Evolutionary conservation across 306 rosid species (phyloP).

Genomic region (Potentilla sterilis): DNA sequence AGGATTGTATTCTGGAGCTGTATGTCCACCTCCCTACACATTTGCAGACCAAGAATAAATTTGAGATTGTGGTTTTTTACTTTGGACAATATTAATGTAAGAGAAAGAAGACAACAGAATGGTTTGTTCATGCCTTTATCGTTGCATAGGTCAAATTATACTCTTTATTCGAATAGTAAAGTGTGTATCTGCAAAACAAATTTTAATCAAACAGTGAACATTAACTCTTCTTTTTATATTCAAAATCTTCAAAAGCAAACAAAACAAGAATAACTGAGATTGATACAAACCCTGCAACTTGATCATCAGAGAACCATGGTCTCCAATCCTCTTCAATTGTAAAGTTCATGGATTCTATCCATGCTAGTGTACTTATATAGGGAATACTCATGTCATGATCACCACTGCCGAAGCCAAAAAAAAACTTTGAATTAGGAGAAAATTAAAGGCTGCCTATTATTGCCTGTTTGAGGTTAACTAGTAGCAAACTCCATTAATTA

Average conservation of each 20-base stretch:
- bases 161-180: neutral
- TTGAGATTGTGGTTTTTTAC: neutral
- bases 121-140: constrained; percentile 31
- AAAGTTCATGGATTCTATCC: constrained; percentile 44
- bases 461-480: neutral
- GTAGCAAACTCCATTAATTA: neutral
- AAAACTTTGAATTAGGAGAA: neutral
- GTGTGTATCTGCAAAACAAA: constrained; percentile 27
- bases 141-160: constrained; percentile 39
- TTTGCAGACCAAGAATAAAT: neutral
- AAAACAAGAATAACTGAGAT: neutral
- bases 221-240: neutral
- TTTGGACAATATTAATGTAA: neutral
- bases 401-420: constrained; percentile 26
- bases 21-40: constrained; percentile 31
- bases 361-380: constrained; percentile 31
- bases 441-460: neutral
- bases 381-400: constrained; percentile 40
- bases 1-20: constrained; percentile 40
- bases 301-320: constrained; percentile 43
- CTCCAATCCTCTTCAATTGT: constrained; percentile 31
- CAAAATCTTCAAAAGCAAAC: neutral
- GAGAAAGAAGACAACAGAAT: neutral
- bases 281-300: constrained; percentile 42
- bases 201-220: neutral